Evolutionary conservation across 352 stramenopile species (phyloP).

Genomic region (Globisporangium solare): DNA sequence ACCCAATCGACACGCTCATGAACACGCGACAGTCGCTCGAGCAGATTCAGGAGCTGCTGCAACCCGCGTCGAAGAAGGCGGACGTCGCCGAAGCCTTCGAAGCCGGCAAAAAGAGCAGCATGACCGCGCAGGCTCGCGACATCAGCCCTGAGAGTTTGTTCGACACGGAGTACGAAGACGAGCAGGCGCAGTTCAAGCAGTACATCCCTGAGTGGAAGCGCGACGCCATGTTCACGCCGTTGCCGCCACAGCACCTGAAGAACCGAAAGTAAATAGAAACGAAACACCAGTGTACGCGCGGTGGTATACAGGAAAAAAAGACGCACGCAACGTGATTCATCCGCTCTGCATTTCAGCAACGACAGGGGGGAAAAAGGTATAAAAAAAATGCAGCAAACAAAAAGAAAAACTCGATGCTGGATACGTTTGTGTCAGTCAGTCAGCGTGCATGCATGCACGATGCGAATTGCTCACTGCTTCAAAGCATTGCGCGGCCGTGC

Average conservation of each 20-base stretch:
- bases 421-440: no score
- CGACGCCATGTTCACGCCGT: constrained; percentile 64
- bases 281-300: background rate
- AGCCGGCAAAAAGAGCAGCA: constrained; percentile 28
- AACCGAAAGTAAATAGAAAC: constrained; percentile 28
- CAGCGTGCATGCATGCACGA: no score
- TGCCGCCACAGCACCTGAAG: constrained; percentile 61
- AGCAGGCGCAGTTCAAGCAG: constrained; percentile 67
- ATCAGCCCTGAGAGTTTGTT: constrained; percentile 47
- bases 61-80: constrained; percentile 28
- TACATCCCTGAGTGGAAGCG: constrained; percentile 85
- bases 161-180: constrained; percentile 55
- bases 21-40: constrained; percentile 74
- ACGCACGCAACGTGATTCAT: background rate
- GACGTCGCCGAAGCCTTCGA: constrained; percentile 25
- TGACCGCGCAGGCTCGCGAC: constrained; percentile 19
- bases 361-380: no score
- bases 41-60: constrained; percentile 49
- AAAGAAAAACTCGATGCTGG: no score
- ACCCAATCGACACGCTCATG: constrained; percentile 78
- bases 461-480: no score
- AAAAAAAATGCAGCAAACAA: no score
- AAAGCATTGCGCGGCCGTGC: no score
- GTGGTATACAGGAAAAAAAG: background rate
- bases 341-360: no score